A percentile compares a stretch with the other conserved stretches of the same genome.
These are phyloP conservation scores for Penstemon eatonii DNA, from an alignment of 257 asterid genomes.

Conservation along the genomic window DNA sequence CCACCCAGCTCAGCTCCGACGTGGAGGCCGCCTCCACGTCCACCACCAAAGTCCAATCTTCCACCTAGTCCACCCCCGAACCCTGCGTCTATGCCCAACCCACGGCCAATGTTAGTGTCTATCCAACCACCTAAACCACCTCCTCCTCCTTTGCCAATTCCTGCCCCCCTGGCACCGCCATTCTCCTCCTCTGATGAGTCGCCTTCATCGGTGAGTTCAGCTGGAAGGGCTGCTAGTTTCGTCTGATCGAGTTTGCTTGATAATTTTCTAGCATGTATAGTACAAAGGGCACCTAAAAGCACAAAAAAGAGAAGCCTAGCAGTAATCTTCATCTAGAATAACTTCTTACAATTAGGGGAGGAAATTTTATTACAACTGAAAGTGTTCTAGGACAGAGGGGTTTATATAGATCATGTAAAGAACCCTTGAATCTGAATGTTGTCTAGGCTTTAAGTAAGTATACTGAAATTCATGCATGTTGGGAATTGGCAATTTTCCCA, in stretches of 20 bases:
- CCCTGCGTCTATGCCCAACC: constrained; percentile 36
- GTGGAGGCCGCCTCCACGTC: constrained; percentile 16
- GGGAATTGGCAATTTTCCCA: constrained; percentile 29
- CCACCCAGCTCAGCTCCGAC: constrained; percentile 27
- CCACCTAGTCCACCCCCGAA: constrained; percentile 34
- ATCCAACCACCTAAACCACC: constrained; percentile 37
- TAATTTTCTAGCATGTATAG: constrained; percentile 27
- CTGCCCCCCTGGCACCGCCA: constrained; percentile 14
- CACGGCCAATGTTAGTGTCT: constrained; percentile 33
- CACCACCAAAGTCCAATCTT: constrained; percentile 21
- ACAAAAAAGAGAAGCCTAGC: constrained; percentile 23
- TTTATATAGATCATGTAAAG: constrained; percentile 14
- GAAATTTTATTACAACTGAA: not conserved
- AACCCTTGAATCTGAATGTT: not conserved
- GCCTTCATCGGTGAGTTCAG: constrained; percentile 12
- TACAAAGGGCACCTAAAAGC: constrained; percentile 7
- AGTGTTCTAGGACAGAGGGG: not conserved
- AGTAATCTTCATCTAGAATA: constrained; percentile 21
- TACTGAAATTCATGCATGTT: constrained; percentile 26
- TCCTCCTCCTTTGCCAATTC: constrained; percentile 33
- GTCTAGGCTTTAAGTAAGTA: constrained; percentile 13
- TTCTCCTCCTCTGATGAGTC: not conserved
- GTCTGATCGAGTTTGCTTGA: not conserved
- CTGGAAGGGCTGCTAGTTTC: constrained; percentile 5
- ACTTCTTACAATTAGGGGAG: too few species aligned